phyloP scores from a whole-genome alignment of 108 stramenopile species.

The Parietichytrium sp. region DNA sequence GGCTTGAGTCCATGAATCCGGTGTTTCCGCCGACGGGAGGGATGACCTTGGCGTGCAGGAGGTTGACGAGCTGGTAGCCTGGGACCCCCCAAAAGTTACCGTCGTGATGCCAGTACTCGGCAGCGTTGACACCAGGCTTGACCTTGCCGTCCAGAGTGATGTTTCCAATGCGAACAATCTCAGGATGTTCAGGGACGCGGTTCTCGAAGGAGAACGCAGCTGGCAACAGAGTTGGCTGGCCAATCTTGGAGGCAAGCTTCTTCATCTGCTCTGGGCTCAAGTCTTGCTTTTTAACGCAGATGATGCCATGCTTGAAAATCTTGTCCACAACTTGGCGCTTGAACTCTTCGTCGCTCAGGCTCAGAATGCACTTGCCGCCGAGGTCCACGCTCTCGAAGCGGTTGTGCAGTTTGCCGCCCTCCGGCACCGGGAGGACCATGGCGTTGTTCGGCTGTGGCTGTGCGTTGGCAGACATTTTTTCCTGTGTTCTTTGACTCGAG shows the following conservation, averaged over 20 bases:
- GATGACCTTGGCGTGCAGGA: constrained; percentile 31
- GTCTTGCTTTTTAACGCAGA: constrained; percentile 26
- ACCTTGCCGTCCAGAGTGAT: neutral
- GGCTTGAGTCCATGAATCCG: constrained; percentile 35
- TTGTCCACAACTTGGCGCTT: neutral
- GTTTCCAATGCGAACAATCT: constrained; percentile 29
- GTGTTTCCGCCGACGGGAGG: constrained; percentile 38
- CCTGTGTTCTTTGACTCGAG: too few relatives aligned
- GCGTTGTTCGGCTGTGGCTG: neutral
- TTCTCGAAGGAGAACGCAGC: constrained; percentile 21
- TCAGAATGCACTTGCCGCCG: neutral
- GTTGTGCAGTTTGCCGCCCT: constrained; percentile 29
- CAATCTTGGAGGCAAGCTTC: neutral
- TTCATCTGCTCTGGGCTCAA: neutral
- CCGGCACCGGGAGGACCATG: constrained; percentile 9
- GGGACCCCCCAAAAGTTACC: constrained; percentile 38
- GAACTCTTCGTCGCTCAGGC: neutral
- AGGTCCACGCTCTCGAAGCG: neutral
- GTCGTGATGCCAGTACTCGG: constrained; percentile 36
- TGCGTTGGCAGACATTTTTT: neutral
- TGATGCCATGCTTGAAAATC: constrained; percentile 11
- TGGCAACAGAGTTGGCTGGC: neutral
- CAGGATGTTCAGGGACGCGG: constrained; percentile 24
- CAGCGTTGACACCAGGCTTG: neutral
- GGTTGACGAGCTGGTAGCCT: constrained; percentile 33